A percentile compares a stretch with the other conserved stretches of the same genome.
Evolutionary conservation across 2,329 filamentous ascomycete genomes (phyloP).

Genomic region (Helotiales sp.): DNA sequence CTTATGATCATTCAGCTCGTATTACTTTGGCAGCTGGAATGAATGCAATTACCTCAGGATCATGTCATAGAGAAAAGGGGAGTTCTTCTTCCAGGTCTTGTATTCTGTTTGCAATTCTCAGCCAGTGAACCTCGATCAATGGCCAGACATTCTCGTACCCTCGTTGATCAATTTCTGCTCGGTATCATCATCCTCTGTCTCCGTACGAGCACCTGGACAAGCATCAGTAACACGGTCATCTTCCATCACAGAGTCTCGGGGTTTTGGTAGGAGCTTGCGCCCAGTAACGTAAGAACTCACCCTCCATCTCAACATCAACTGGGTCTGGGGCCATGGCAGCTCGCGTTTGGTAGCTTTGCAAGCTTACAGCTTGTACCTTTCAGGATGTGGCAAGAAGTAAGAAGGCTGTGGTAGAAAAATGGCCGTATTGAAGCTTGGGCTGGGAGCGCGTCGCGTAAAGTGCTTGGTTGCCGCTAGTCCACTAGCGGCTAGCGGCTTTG

Average conservation of each 20-base stretch:
- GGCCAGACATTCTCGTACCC: constrained; percentile 48
- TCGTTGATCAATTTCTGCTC: constrained; percentile 94
- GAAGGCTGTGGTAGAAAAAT: not conserved
- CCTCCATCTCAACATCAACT: constrained; percentile 48
- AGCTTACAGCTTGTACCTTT: not conserved
- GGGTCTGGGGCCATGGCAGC: constrained; percentile 47
- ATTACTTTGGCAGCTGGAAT: not conserved
- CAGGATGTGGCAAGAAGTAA: not conserved
- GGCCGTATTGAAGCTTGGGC: not conserved
- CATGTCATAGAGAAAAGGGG: constrained; percentile 97
- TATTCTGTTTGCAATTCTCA: constrained; percentile 63
- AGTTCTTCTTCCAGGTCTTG: constrained; percentile 99
- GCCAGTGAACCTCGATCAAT: not conserved
- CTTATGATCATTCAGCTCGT: constrained; percentile 42
- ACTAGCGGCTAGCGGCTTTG: not conserved
- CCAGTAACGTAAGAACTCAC: constrained; percentile 36
- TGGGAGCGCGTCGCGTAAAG: not conserved
- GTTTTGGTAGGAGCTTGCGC: not conserved
- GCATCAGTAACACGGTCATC: constrained; percentile 32
- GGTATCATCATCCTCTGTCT: constrained; percentile 66
- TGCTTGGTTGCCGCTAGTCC: not conserved
- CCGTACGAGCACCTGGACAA: constrained; percentile 51
- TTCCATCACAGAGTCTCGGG: not conserved
- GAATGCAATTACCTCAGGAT: constrained; percentile 69
- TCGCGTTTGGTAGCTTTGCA: not conserved